Base-by-base conservation (phyloP, 768 basidiomycete genomes). In the Pleurotus tuoliensis region DNA sequence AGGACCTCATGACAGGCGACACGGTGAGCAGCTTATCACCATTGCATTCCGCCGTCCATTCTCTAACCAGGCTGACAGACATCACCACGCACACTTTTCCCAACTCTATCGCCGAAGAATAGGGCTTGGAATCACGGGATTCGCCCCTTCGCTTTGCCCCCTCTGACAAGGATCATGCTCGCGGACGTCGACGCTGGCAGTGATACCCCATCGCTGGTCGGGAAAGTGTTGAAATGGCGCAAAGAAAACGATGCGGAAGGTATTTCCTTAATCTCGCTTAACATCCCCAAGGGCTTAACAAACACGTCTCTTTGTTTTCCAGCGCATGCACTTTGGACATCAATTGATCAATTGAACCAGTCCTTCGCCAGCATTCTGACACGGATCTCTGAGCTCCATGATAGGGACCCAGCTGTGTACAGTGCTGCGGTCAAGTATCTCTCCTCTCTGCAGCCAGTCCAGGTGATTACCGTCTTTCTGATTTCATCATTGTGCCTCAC, bases 111-210 rank as follows among this genome's bases (percentile, higher is more conserved):
- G 5, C 83, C 89, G 16, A 75, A 74, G 34, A 92, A 92, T 57
- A 62, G 67, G 2, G 77, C 76, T 55, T 97, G 95, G 95, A 86
- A 93, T 62, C 82, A 88, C 62, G 68, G 65, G 30, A 79, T 88
- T 11, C 72, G 76, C 55, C 81, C 85, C 0, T 92, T 97, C 69
- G 79, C 82, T 52, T 84, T 99, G 34, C 97, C 97, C 2, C 92
- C 91, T 0, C 71, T 85, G 50, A 87, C 90, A 18, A 78, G 91
- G 55, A 79, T 99, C 37, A 81, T 98, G 72, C 79, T 99, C 18
- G 97, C 95, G 22, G 97, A 99, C 66, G 94, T 98, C 13, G 92
- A 97, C 64, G 93, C 91, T 7, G 97, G 97, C 8, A 95, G 91
- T 62, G 92, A 98, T 64, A 98, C 97, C 1, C 97, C 97, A 1